A percentile compares a stretch with the other conserved stretches of the same genome.
phyloP scores from a whole-genome alignment of 495 filamentous ascomycete genomes.

The Xylaria acuta region DNA sequence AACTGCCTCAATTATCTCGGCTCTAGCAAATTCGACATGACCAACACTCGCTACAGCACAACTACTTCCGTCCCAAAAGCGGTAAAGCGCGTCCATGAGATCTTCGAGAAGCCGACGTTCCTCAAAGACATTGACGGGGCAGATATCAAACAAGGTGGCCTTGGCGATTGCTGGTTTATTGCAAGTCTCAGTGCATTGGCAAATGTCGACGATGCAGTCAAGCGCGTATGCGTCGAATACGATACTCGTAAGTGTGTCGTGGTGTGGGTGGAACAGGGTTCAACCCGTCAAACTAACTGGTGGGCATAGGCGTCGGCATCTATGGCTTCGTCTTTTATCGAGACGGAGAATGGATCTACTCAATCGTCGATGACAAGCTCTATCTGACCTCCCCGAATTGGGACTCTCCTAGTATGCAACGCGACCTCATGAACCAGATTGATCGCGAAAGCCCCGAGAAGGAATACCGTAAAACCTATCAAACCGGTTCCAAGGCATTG shows the following conservation, averaged over 20 bases:
- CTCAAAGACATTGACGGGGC: slow-evolving; percentile 76
- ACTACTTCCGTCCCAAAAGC: slow-evolving; percentile 60
- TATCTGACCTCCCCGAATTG: slow-evolving; percentile 85
- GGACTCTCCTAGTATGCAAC: slow-evolving; percentile 65
- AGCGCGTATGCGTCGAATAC: slow-evolving; percentile 81
- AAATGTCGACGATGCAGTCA: slow-evolving; percentile 76
- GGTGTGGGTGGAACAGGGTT: neutral
- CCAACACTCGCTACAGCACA: slow-evolving; percentile 45
- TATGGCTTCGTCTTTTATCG: slow-evolving; percentile 96
- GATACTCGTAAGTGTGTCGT: slow-evolving; percentile 55
- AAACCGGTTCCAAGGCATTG: slow-evolving; percentile 79
- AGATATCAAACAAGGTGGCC: slow-evolving; percentile 79
- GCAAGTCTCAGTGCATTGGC: slow-evolving; percentile 84
- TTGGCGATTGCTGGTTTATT: slow-evolving; percentile 94
- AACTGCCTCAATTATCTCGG: slow-evolving; percentile 56
- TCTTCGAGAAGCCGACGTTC: slow-evolving; percentile 88
- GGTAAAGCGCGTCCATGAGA: slow-evolving; percentile 78
- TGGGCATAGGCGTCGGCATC: slow-evolving; percentile 70
- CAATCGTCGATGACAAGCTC: slow-evolving; percentile 82
- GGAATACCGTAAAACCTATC: slow-evolving; percentile 80
- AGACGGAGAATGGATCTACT: slow-evolving; percentile 94
- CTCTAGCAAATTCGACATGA: slow-evolving; percentile 50
- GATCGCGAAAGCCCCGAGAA: slow-evolving; percentile 73
- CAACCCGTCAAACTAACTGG: slow-evolving; percentile 10
- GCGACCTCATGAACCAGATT: slow-evolving; percentile 58